Percentiles rank a stretch among this genome's conserved stretches.
Conservation (phyloP, 1,139 yeast genomes). For the Saccharomyces hybrid region DNA sequence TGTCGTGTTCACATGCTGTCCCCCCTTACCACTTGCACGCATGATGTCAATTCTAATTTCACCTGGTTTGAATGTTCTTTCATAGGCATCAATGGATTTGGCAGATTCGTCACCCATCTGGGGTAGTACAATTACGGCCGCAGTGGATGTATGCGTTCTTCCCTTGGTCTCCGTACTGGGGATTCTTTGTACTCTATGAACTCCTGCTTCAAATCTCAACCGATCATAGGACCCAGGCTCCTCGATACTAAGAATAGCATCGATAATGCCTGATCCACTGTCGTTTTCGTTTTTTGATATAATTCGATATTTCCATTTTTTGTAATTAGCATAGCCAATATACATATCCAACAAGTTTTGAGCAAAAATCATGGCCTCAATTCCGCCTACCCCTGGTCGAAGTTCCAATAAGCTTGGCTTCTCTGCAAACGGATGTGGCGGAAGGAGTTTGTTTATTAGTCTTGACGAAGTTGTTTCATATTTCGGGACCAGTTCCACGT, state of each 20-base stretch:
- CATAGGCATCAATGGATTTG: conserved; percentile 50
- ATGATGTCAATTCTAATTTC: conserved; percentile 90
- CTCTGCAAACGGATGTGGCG: conserved; percentile 71
- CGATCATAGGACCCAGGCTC: conserved; percentile 69
- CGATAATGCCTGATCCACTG: conserved; percentile 60
- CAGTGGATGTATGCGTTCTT: conserved; percentile 89
- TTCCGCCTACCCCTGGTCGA: conserved; percentile 95
- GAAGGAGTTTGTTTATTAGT: conserved; percentile 56
- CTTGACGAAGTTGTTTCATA: conserved; percentile 35
- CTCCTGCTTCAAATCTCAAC: conserved; percentile 85
- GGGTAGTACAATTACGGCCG: conserved; percentile 92
- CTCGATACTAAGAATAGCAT: conserved; percentile 69
- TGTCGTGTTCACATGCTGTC: conserved; percentile 97
- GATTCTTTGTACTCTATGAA: conserved; percentile 89
- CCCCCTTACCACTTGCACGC: conserved; percentile 98
- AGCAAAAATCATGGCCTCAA: conserved; percentile 84
- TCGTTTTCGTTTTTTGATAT: conserved; percentile 51
- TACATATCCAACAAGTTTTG: conserved; percentile 79
- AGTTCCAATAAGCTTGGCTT: conserved; percentile 75
- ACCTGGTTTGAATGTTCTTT: conserved; percentile 72
- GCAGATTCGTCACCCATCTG: conserved; percentile 54
- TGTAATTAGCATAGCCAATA: conserved; percentile 54
- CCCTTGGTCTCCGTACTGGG: conserved; percentile 95
- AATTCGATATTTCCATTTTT: conserved; percentile 60
- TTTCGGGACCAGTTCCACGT: conserved; percentile 28